A percentile compares a stretch with the other conserved stretches of the same genome.
phyloP scores from a whole-genome alignment of 306 rosid genomes.

The Pterocarpus santalinus region DNA sequence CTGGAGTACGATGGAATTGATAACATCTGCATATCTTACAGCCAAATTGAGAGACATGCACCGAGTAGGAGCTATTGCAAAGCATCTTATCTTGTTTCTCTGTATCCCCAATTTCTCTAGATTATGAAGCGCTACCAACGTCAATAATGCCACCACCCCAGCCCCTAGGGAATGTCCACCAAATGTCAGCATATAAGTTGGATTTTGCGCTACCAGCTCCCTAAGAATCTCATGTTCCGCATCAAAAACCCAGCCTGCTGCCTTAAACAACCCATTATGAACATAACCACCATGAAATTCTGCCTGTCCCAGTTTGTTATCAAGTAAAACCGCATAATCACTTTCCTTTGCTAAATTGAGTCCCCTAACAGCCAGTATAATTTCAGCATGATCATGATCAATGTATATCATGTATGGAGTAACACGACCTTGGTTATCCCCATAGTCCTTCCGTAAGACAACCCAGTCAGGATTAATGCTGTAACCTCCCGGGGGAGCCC shows the following conservation, averaged over 20 bases:
- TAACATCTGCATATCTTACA: constrained; percentile 94
- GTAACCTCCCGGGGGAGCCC: constrained; percentile 95
- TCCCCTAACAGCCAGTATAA: constrained; percentile 80
- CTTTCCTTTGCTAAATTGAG: constrained; percentile 88
- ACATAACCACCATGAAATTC: constrained; percentile 92
- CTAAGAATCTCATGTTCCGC: constrained; percentile 70
- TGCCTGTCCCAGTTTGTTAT: constrained; percentile 87
- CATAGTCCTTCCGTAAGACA: constrained; percentile 70
- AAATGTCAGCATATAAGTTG: constrained; percentile 72
- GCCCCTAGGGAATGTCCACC: constrained; percentile 92
- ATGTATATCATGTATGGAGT: constrained; percentile 88
- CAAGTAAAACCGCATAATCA: constrained; percentile 86
- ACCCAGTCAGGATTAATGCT: constrained; percentile 86
- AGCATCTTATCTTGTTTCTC: constrained; percentile 84
- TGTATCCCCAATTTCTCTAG: constrained; percentile 72
- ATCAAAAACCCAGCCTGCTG: constrained; percentile 80
- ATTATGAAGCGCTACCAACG: constrained; percentile 70
- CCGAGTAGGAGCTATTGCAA: constrained; percentile 84
- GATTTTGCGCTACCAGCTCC: constrained; percentile 69
- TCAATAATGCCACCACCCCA: constrained; percentile 88
- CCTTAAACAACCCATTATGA: constrained; percentile 89
- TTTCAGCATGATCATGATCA: constrained; percentile 86
- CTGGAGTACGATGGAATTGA: constrained; percentile 89
- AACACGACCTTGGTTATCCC: constrained; percentile 69
- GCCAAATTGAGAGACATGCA: constrained; percentile 96